Conservation (phyloP, 1,139 yeast genomes). For the Yamadazyma buinensis region DNA sequence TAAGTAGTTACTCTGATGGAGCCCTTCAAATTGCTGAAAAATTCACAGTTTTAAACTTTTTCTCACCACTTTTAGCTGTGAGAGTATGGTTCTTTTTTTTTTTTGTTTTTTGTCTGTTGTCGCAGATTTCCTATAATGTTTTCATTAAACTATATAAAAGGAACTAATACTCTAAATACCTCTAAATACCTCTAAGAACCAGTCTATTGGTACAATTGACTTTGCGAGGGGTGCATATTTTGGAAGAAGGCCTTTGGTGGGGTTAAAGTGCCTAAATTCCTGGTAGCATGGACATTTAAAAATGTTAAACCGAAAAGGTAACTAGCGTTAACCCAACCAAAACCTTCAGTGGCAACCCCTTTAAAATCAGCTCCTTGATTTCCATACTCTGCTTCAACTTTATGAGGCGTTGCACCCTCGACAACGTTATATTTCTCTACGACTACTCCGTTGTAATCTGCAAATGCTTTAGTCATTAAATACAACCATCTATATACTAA, state of each 20-base stretch:
- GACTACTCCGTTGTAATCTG: constrained; percentile 90
- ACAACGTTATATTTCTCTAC: constrained; percentile 96
- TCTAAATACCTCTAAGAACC: neutral
- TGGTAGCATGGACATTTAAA: constrained; percentile 62
- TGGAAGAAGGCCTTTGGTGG: constrained; percentile 70
- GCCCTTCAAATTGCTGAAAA: too few species aligned
- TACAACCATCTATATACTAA: constrained; percentile 84
- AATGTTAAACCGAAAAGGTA: constrained; percentile 71
- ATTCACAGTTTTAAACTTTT: too few species aligned
- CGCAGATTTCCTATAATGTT: too few species aligned
- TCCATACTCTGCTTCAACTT: constrained; percentile 95
- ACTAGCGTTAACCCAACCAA: constrained; percentile 96
- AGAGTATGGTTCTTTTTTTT: too few species aligned
- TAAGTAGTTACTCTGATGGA: too few species aligned
- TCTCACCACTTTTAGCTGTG: too few species aligned
- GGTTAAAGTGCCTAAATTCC: constrained; percentile 81
- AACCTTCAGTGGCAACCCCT: constrained; percentile 95
- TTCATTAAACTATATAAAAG: too few species aligned
- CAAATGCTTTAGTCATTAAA: constrained; percentile 89
- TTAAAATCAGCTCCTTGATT: constrained; percentile 92
- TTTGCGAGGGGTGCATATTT: constrained; percentile 45
- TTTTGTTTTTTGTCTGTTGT: too few species aligned
- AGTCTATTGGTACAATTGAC: constrained; percentile 16
- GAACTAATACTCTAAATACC: too few species aligned
- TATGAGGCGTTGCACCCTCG: constrained; percentile 77